phyloP scores from a whole-genome alignment of 768 basidiomycete species.

The Russula brevipes region DNA sequence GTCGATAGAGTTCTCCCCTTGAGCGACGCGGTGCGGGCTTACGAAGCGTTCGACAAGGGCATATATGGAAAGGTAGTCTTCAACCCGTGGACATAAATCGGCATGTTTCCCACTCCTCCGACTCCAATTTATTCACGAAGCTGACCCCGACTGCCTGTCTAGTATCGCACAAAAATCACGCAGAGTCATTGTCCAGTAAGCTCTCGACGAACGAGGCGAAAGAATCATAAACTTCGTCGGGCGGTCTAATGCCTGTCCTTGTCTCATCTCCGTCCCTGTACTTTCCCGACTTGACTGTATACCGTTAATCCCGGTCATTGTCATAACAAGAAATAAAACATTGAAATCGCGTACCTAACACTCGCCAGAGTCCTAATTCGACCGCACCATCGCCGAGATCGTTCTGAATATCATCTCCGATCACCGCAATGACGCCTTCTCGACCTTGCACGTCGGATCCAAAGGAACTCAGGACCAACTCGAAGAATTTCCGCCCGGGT shows the following conservation, averaged over 20 bases:
- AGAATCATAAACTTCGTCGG: constrained; percentile 49
- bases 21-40: constrained; percentile 51
- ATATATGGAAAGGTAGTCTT: constrained; percentile 73
- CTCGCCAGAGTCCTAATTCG: constrained; percentile 55
- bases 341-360: constrained; percentile 46
- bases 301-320: constrained; percentile 14
- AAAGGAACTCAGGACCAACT: constrained; percentile 49
- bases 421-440: constrained; percentile 42
- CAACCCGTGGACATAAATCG: constrained; percentile 51
- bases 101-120: constrained; percentile 3
- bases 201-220: constrained; percentile 54
- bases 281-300: constrained; percentile 61
- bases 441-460: constrained; percentile 23
- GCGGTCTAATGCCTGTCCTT: constrained; percentile 36
- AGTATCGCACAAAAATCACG: constrained; percentile 2
- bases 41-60: constrained; percentile 66
- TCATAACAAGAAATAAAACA: constrained; percentile 1
- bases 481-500: constrained; percentile 54
- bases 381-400: constrained; percentile 61
- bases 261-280: constrained; percentile 58
- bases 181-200: constrained; percentile 29
- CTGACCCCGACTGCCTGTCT: constrained; percentile 8
- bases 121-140: constrained; percentile 7
- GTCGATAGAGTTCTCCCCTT: constrained; percentile 65
- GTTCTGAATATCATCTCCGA: constrained; percentile 62